phyloP scores from a whole-genome alignment of 2,329 filamentous ascomycete genomes.

The Trichoderma polysporum region DNA sequence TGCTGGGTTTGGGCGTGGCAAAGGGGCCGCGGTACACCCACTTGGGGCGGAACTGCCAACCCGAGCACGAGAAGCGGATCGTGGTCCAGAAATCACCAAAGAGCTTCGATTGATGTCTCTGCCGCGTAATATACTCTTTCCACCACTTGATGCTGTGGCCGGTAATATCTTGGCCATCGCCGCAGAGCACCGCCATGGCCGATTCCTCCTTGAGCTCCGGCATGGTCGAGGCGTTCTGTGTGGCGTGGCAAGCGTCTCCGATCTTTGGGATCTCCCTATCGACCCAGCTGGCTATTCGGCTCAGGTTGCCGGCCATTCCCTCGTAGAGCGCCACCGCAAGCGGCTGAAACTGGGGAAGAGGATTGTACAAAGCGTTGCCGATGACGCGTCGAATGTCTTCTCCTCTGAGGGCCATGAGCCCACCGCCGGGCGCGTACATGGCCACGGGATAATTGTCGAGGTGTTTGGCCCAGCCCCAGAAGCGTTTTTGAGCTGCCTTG shows the following conservation, averaged over 20 bases:
- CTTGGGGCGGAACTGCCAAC: slow-evolving; percentile 37
- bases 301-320: slow-evolving; percentile 25
- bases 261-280: slow-evolving; percentile 12
- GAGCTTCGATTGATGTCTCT: slow-evolving; percentile 30
- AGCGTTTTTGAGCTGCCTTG: slow-evolving; percentile 31
- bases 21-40: slow-evolving; percentile 40
- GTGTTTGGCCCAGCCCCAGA: slow-evolving; percentile 31
- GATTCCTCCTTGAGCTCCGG: background rate
- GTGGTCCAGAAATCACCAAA: slow-evolving; percentile 35
- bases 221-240: slow-evolving; percentile 25
- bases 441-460: slow-evolving; percentile 31
- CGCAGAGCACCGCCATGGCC: slow-evolving; percentile 30
- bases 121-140: slow-evolving; percentile 28
- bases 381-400: slow-evolving; percentile 33
- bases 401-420: slow-evolving; percentile 32
- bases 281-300: background rate
- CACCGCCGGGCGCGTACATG: slow-evolving; percentile 22
- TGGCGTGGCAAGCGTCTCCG: slow-evolving; percentile 21
- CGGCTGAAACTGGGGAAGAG: slow-evolving; percentile 22
- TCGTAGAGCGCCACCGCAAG: slow-evolving; percentile 20
- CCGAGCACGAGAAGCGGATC: slow-evolving; percentile 40
- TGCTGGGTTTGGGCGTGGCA: slow-evolving; percentile 25
- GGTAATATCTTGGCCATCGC: slow-evolving; percentile 32
- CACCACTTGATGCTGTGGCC: slow-evolving; percentile 27
- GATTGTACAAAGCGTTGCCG: slow-evolving; percentile 32